Evolutionary conservation across 2,329 filamentous ascomycete species (phyloP).

Genomic region (Phyllosticta capitalensis): DNA sequence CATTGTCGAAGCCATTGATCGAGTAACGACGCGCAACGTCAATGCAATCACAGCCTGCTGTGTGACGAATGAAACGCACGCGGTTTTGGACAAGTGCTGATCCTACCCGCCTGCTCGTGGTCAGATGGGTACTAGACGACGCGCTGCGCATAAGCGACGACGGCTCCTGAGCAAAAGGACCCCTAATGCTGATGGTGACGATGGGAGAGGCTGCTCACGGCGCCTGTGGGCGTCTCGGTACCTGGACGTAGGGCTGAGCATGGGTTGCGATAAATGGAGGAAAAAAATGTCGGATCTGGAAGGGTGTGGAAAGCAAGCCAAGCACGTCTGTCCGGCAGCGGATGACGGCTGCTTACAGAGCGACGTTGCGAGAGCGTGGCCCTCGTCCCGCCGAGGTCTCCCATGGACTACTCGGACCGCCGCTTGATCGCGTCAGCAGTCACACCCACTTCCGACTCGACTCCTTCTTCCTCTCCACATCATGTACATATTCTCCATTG

Average conservation of each 20-base stretch:
- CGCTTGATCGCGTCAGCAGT: not conserved
- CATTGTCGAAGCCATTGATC: not conserved
- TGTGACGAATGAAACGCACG: not conserved
- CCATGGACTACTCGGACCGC: not conserved
- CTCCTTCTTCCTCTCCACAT: not conserved
- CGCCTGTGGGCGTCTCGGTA: not conserved
- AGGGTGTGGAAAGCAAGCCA: not conserved
- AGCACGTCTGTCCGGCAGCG: not conserved
- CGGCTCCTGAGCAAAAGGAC: not conserved
- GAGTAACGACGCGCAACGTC: not conserved
- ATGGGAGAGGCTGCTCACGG: not conserved
- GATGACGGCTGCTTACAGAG: not conserved
- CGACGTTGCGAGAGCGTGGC: not conserved
- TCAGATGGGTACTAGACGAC: not conserved
- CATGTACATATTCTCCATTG: not conserved
- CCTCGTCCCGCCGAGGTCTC: not conserved
- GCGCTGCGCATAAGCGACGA: not conserved
- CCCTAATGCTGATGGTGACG: not conserved
- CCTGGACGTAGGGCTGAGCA: conserved; percentile 34
- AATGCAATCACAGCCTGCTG: not conserved
- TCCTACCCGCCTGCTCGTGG: not conserved
- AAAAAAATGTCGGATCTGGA: conserved; percentile 38
- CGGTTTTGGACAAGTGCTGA: not conserved
- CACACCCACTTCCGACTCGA: not conserved
- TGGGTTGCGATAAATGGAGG: conserved; percentile 53